Evolutionary conservation across 306 rosid genomes (phyloP).

Genomic region (Rosa lucieae): DNA sequence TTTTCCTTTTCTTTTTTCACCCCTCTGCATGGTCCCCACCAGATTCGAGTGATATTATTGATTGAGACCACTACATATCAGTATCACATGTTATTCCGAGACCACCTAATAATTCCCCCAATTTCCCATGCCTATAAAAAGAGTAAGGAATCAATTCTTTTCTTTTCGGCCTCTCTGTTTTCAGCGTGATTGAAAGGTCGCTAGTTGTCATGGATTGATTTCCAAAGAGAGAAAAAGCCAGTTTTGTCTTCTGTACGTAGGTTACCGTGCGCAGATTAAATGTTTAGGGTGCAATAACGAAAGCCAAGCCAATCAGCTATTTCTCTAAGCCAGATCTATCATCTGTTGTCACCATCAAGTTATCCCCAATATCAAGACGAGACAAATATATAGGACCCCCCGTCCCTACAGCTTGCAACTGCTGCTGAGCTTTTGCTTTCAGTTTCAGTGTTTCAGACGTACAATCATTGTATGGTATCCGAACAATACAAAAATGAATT

Average conservation of each 20-base stretch:
- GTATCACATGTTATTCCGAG: no score
- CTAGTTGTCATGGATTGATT: background rate
- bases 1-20: no score
- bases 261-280: background rate
- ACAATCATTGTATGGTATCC: background rate
- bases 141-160: no score
- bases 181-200: background rate
- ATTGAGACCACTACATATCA: no score
- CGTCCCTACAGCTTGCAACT: background rate
- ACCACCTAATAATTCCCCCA: no score
- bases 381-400: background rate
- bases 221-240: background rate
- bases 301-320: background rate
- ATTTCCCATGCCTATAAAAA: no score
- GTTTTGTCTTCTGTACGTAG: background rate
- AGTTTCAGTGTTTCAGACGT: background rate
- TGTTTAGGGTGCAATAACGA: background rate
- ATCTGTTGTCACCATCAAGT: background rate
- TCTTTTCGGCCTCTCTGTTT: background rate
- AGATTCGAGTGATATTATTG: no score
- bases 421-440: background rate
- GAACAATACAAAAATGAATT: background rate
- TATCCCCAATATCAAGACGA: background rate
- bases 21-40: no score
- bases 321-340: background rate